Conservation (phyloP, 805 yeast genomes). For the Diddensiella caesifluorescens region DNA sequence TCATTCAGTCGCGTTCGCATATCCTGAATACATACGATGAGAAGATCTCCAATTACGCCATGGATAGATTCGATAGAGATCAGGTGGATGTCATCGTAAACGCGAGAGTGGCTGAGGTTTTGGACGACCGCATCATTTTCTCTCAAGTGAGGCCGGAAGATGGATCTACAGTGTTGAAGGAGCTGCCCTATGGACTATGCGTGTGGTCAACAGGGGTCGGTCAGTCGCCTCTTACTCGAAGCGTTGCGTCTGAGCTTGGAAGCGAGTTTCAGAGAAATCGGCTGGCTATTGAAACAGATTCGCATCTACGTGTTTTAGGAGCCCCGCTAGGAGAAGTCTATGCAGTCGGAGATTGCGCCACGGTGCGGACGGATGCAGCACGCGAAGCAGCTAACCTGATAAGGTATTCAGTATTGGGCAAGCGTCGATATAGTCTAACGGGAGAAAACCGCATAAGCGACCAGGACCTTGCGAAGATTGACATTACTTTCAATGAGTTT, state of each 20-base stretch:
- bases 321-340: conserved; percentile 63
- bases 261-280: conserved; percentile 48
- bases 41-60: conserved; percentile 58
- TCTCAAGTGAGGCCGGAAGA: conserved; percentile 43
- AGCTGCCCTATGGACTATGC: conserved; percentile 62
- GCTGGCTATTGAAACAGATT: conserved; percentile 71
- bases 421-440: conserved; percentile 17
- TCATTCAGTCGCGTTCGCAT: conserved; percentile 63
- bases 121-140: conserved; percentile 54
- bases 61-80: conserved; percentile 57
- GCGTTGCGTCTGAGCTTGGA: conserved; percentile 44
- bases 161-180: conserved; percentile 35
- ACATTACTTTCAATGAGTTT: conserved; percentile 45
- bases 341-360: conserved; percentile 69
- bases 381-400: conserved; percentile 50
- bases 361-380: conserved; percentile 55
- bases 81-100: conserved; percentile 58
- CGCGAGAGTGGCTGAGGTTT: conserved; percentile 55
- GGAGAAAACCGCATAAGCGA: conserved; percentile 34
- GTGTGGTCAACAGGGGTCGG: conserved; percentile 76
- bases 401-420: conserved; percentile 23
- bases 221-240: conserved; percentile 55
- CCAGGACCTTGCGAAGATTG: conserved; percentile 46
- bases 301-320: conserved; percentile 65
- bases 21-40: conserved; percentile 66